Evolutionary conservation across 306 rosid species (phyloP).

Genomic region (Sesbania bispinosa): DNA sequence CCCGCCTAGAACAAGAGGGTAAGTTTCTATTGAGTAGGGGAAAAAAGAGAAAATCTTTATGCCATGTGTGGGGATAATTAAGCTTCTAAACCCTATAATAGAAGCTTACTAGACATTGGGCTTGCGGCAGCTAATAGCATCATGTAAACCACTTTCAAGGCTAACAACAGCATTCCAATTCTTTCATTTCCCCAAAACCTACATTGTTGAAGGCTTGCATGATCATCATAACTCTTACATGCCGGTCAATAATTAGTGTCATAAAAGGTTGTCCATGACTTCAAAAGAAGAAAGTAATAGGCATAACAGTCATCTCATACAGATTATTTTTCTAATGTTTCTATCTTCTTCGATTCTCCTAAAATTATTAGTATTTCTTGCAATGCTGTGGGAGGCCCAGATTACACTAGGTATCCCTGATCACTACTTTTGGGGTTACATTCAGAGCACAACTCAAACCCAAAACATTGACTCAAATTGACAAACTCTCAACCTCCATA

Average conservation of each 20-base stretch:
- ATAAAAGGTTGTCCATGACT: not conserved
- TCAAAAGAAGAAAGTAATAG: not conserved
- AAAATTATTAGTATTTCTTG: not conserved
- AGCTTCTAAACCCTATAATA: not conserved
- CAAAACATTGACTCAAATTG: not conserved
- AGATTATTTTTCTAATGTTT: not conserved
- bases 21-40: not conserved
- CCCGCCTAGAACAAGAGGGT: not conserved
- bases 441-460: not conserved
- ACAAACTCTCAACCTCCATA: not conserved
- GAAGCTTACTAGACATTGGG: not conserved
- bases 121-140: constrained; percentile 1
- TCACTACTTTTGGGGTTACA: not conserved
- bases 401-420: not conserved
- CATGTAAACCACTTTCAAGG: not conserved
- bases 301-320: not conserved
- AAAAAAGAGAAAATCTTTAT: not conserved
- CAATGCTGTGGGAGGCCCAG: not conserved
- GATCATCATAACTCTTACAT: not conserved
- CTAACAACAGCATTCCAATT: not conserved
- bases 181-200: not conserved
- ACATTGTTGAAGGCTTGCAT: too few relatives aligned
- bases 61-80: not conserved
- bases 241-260: not conserved
- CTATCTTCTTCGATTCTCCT: not conserved